Conservation (phyloP, 305 asterid species). For the Stenogyne calaminthoides region DNA sequence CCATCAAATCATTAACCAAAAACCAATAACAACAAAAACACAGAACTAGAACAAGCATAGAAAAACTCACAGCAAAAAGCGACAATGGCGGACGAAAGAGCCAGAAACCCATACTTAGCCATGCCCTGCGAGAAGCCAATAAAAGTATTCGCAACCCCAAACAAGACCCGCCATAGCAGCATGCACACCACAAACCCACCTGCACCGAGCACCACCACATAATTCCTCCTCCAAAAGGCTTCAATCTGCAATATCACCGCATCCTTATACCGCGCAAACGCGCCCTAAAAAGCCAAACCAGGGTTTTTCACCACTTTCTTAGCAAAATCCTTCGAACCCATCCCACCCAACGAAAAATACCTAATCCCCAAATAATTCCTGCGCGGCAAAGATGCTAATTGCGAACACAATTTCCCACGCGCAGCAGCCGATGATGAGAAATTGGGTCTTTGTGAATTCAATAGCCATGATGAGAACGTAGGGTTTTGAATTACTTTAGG, state of each 20-base stretch:
- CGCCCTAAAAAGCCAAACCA: conserved; percentile 38
- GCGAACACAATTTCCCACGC: conserved; percentile 39
- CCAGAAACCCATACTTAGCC: conserved; percentile 95
- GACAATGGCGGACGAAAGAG: conserved; percentile 83
- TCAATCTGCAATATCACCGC: conserved; percentile 79
- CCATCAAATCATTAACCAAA: conserved; percentile 25
- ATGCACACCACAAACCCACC: conserved; percentile 77
- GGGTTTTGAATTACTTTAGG: conserved; percentile 42
- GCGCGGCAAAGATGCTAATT: conserved; percentile 28
- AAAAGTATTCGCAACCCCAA: conserved; percentile 76
- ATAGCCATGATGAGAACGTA: conserved; percentile 42
- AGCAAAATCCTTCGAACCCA: conserved; percentile 47
- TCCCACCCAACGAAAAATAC: conserved; percentile 46
- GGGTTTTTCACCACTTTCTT: conserved; percentile 48
- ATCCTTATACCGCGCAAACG: conserved; percentile 59
- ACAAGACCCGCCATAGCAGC: conserved; percentile 81
- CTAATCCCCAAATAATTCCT: conserved; percentile 52
- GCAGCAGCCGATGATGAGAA: conserved; percentile 45
- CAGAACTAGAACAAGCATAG: conserved; percentile 26
- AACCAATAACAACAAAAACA: conserved; percentile 1
- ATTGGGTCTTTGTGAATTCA: conserved; percentile 42
- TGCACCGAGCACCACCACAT: conserved; percentile 61
- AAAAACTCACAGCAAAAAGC: conserved; percentile 77
- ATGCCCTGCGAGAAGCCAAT: conserved; percentile 87
- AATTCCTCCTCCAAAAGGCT: conserved; percentile 90